Evolutionary conservation across 495 filamentous ascomycete species (phyloP).

Genomic region (Physcia stellaris): DNA sequence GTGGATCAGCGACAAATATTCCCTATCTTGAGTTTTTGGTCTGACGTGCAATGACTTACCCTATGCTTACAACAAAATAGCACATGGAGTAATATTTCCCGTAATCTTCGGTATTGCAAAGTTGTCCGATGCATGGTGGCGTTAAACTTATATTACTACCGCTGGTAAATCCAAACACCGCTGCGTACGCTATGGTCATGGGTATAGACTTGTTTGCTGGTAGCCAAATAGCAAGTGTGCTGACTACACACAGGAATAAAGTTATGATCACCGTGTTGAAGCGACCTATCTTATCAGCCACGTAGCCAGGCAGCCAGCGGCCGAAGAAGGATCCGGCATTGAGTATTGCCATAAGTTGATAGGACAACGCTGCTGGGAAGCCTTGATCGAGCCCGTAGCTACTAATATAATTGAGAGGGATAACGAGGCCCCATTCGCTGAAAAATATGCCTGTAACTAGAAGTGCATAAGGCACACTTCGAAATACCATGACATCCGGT

Average conservation of each 20-base stretch:
- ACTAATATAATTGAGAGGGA: conserved; percentile 28
- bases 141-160: conserved; percentile 38
- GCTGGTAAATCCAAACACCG: conserved; percentile 44
- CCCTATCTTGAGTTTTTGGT: too few relatives aligned
- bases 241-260: conserved; percentile 38
- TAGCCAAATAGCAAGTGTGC: conserved; percentile 41
- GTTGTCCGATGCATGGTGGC: conserved; percentile 26
- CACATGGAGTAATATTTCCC: conserved; percentile 31
- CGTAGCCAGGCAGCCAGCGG: conserved; percentile 32
- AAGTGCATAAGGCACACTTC: too few relatives aligned
- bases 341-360: conserved; percentile 30
- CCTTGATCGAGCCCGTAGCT: conserved; percentile 17
- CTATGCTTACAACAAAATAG: conserved; percentile 30
- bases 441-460: conserved; percentile 33
- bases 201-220: conserved; percentile 29
- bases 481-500: too few relatives aligned
- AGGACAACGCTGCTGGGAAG: conserved; percentile 17
- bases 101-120: conserved; percentile 31
- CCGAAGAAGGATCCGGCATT: conserved; percentile 23
- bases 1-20: too few relatives aligned
- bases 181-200: conserved; percentile 36
- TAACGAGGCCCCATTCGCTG: conserved; percentile 30
- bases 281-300: conserved; percentile 55
- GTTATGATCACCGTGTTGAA: conserved; percentile 58
- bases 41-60: too few relatives aligned